Evolutionary conservation across 129 eudicot species (phyloP), one percentile per base, ranked within the genome.

Genomic region (Mikania micrantha): DNA sequence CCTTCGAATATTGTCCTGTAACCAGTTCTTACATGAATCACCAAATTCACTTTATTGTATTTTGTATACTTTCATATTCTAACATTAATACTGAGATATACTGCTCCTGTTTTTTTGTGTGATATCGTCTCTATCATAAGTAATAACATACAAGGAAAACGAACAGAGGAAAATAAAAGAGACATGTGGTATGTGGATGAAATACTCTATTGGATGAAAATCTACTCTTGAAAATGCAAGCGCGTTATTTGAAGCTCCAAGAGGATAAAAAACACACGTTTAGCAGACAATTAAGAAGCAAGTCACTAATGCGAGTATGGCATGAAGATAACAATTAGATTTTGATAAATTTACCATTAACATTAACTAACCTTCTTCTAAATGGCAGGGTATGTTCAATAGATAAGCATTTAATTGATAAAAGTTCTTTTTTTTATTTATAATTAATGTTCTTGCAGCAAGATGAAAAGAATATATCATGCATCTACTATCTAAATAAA

Each of bases 1-100:
- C 82, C 94, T 87, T 69, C 99, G 95, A 59, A 94, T 94, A 77
- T 94, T 97, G 85, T 94, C 99, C 99, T 94, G 87, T 74, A 70
- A 76, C 69, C 56, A 69, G 73, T 50, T 24, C 72, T 35, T 44
- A 64, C 52, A 60, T 64, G 16, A 67, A 58, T 40, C 21, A 54
- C 50, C 20, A 75, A 16, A 35, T 31, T 65, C 70, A 25, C 28
- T 66, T 44, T 17, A 44, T 28, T 45, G 28, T 27, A 45, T 45
- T 45, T 45, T 28, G 42, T 28, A 28, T 45, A 45, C 50, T 63
- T 34, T 5, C 15, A 13, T 25, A 39, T 63, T 63, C 52, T 63
- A 39, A 63, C 47, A 7, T 39, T 39, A 11, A 28, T 66, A 66
- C 1, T 28, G 42, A 66, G 10, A 66, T 44, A 42, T 27, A 21